Conservation (phyloP, 495 filamentous ascomycete species). For the Penicillium macrosclerotiorum region DNA sequence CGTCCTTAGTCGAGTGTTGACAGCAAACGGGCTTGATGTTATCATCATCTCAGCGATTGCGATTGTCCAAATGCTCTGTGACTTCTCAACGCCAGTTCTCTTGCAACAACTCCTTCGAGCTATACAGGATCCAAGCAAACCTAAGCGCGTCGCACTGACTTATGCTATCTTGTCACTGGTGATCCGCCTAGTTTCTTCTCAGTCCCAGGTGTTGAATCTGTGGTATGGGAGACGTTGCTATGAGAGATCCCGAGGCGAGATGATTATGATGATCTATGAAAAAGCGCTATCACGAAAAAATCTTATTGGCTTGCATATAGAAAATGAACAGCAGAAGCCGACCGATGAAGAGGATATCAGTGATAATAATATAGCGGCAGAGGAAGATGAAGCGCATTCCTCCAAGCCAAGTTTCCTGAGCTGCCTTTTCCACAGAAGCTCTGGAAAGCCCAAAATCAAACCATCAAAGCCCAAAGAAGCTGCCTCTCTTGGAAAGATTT, state of each 20-base stretch:
- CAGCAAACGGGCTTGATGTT: slow-evolving; percentile 75
- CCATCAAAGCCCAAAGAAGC: slow-evolving; percentile 47
- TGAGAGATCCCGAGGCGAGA: slow-evolving; percentile 75
- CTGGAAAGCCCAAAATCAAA: slow-evolving; percentile 6
- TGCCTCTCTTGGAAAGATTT: slow-evolving; percentile 78
- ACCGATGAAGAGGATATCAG: slow-evolving; percentile 2
- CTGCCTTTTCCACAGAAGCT: slow-evolving; percentile 5
- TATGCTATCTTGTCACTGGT: slow-evolving; percentile 64
- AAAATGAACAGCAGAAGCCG: slow-evolving; percentile 8
- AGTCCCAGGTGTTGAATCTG: slow-evolving; percentile 65
- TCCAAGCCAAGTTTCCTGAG: slow-evolving; percentile 14
- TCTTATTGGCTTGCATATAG: slow-evolving; percentile 50
- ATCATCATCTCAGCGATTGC: slow-evolving; percentile 61
- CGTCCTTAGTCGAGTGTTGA: slow-evolving; percentile 63
- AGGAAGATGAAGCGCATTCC: slow-evolving; percentile 2
- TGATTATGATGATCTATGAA: slow-evolving; percentile 86
- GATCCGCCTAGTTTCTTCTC: slow-evolving; percentile 57
- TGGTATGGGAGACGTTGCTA: slow-evolving; percentile 77
- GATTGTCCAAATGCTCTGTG: slow-evolving; percentile 57
- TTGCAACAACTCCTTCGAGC: slow-evolving; percentile 69
- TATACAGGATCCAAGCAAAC: slow-evolving; percentile 52
- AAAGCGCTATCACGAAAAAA: slow-evolving; percentile 75
- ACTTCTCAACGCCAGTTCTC: slow-evolving; percentile 62
- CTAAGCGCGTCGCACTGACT: slow-evolving; percentile 56
- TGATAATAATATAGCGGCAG: not conserved